Percentiles rank a stretch among this genome's conserved stretches.
Evolutionary conservation across 345 rosid genomes (phyloP).

Genomic region (Boechera divaricarpa): DNA sequence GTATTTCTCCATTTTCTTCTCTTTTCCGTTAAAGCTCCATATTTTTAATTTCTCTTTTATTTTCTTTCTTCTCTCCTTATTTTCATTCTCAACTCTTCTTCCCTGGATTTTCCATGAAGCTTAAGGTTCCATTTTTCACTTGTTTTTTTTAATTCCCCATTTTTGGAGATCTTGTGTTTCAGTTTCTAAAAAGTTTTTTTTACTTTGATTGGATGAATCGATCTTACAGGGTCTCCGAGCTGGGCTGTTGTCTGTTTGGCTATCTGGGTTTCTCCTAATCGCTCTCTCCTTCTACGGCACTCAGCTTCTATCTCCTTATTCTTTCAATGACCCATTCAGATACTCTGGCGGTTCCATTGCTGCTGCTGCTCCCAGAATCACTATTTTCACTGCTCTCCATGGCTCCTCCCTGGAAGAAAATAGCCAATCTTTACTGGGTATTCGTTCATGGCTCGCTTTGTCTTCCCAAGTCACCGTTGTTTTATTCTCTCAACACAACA

Average conservation of each 20-base stretch:
- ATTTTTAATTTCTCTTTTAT: neutral
- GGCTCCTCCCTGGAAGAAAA: constrained; percentile 42
- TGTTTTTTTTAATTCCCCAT: neutral
- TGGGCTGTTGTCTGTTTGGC: constrained; percentile 75
- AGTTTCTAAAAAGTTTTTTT: constrained; percentile 3
- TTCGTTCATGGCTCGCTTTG: constrained; percentile 88
- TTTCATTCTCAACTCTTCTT: constrained; percentile 8
- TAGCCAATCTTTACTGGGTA: constrained; percentile 53
- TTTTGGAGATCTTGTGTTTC: constrained; percentile 6
- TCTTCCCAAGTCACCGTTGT: constrained; percentile 69
- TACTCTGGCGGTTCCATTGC: constrained; percentile 6
- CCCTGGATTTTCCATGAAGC: constrained; percentile 37
- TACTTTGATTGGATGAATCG: neutral
- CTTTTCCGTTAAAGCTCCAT: constrained; percentile 60
- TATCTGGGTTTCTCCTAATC: constrained; percentile 72
- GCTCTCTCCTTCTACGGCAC: constrained; percentile 76
- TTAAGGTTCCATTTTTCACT: constrained; percentile 44
- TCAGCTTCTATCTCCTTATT: constrained; percentile 55
- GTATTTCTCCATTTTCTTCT: constrained; percentile 42
- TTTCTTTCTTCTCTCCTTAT: neutral
- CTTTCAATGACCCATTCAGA: constrained; percentile 40
- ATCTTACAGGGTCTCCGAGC: constrained; percentile 54
- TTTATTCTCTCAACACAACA: constrained; percentile 65
- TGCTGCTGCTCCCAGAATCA: constrained; percentile 51
- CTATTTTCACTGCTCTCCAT: constrained; percentile 68